Percentiles rank a stretch among this genome's conserved stretches.
phyloP scores from a whole-genome alignment of 352 stramenopile genomes.

The Phytophthora podocarpi region DNA sequence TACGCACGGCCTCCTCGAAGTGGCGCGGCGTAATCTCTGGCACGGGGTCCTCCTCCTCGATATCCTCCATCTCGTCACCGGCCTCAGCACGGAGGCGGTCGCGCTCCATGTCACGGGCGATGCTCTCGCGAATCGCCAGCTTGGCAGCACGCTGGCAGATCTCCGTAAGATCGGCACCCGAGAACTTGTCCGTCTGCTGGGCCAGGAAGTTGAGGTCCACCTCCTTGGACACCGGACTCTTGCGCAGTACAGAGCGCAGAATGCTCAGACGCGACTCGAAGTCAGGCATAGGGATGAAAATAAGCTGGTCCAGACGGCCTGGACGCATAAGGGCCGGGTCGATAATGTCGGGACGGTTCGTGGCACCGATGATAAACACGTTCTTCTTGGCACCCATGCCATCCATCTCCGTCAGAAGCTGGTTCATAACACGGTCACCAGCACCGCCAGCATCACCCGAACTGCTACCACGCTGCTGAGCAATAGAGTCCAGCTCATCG shows the following conservation, averaged over 20 bases:
- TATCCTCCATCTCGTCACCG: slow-evolving; percentile 86
- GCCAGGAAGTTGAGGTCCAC: slow-evolving; percentile 98
- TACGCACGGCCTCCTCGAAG: slow-evolving; percentile 98
- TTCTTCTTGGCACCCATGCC: slow-evolving; percentile 99
- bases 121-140: slow-evolving; percentile 99
- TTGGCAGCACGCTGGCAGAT: slow-evolving; percentile 99
- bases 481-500: slow-evolving; percentile 99
- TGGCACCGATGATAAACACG: slow-evolving; percentile 99
- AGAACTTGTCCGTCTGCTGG: slow-evolving; percentile 98
- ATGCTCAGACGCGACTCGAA: slow-evolving; percentile 96
- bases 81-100: slow-evolving; percentile 94
- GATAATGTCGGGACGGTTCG: slow-evolving; percentile 98
- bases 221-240: slow-evolving; percentile 97
- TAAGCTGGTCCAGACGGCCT: slow-evolving; percentile 98
- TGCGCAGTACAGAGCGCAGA: slow-evolving; percentile 96
- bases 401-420: slow-evolving; percentile 99
- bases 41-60: slow-evolving; percentile 97
- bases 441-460: slow-evolving; percentile 96
- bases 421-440: slow-evolving; percentile 99
- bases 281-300: slow-evolving; percentile 98
- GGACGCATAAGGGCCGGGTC: slow-evolving; percentile 98
- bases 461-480: slow-evolving; percentile 95
- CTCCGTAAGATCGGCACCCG: slow-evolving; percentile 99
- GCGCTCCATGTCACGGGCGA: slow-evolving; percentile 98
- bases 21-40: slow-evolving; percentile 94